Base-by-base conservation (phyloP, 2,329 filamentous ascomycete species). In the Corynespora cassiicola region DNA sequence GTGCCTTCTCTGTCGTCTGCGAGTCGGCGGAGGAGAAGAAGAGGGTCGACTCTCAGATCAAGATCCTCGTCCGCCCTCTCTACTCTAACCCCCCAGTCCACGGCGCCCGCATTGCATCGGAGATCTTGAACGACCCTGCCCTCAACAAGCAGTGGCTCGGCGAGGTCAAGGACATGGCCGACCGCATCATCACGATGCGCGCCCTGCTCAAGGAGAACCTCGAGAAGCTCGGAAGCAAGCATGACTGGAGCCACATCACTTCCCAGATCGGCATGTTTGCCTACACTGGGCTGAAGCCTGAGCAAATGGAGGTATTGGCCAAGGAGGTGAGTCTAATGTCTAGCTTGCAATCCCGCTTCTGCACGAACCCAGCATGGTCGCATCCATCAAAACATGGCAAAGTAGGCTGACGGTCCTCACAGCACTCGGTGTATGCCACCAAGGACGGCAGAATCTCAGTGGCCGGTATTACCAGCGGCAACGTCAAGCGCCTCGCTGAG, bases 41-140 rank as follows among this genome's bases (percentile, higher is more conserved):
- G 79, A 89, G 90, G 52, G 84, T 99, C 63, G 92, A 96, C 71
- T 96, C 90, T 20, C 94, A 99, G 79, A 78, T 99, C 81, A 97
- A 97, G 83, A 97, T 97, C 67, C 81, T 99, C 58, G 90, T 97
- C 56, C 90, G 94, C 54, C 92, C 94, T 49, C 75, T 97, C 65
- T 97, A 97, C 87, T 97, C 92, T 51, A 99, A 97, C 84, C 94
- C 94, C 26, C 94, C 94, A 41, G 84, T 97, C 56, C 90, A 97
- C 79, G 94, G 94, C 61, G 94, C 94, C 39, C 91, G 94, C 65
- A 88, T 99, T 65, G 94, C 94, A 43, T 85, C 88, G 50, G 82
- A 90, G 75, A 95, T 99, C 73, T 82, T 99, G 65, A 94, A 91
- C 78, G 85, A 90, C 71, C 76, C 87, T 14, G 78, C 78, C 24